Base-by-base conservation (phyloP, 768 basidiomycete genomes). In the Pholiota molesta region DNA sequence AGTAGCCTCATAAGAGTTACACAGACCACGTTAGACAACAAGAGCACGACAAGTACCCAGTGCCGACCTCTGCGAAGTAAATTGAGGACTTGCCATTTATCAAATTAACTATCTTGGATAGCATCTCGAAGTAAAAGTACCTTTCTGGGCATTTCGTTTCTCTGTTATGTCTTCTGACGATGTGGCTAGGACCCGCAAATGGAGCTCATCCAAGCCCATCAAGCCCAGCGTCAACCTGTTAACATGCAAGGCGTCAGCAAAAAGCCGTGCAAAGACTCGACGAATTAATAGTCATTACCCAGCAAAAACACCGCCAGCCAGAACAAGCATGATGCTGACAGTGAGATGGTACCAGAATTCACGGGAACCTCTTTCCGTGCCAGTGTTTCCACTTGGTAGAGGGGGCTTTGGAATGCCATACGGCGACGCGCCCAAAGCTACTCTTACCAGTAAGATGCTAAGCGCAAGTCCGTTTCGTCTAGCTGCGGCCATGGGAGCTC, bases 181-280 rank as follows among this genome's bases (percentile, higher is more conserved):
- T 1, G 86, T 82, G 0, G 93, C 81, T 37, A 97, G 79, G 4
- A 97, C 95, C 9, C 93, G 87, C 5, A 97, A 83, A 67, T 97
- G 93, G 16, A 97, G 84, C 65, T 95, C 92, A 66, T 97, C 95
- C n/a, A 96, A 83, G 0, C 95, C 95, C 95, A 97, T 97, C 26
- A 97, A 79, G 1, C 94, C 95, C 31, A 97, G 85, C 0, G 95
- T 97, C 56, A 97, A 78, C 2, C 94, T 94, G 67, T 8, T 51
- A 23, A 17, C 7, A 45, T 37, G 26, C 35, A 44, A 28, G 16
- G 28, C 37, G 59, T 39, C 44, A 26, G 19, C 31, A 31, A 9
- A 11, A 35, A 58, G 14, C 13, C 4, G 1, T 10, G 1, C 21
- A 0, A 37, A 52, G 28, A 9, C 16, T 37, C 39, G 6, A 31